A percentile compares a stretch with the other conserved stretches of the same genome.
Evolutionary conservation across 2,329 filamentous ascomycete genomes (phyloP).

Genomic region (Diplodia seriata): DNA sequence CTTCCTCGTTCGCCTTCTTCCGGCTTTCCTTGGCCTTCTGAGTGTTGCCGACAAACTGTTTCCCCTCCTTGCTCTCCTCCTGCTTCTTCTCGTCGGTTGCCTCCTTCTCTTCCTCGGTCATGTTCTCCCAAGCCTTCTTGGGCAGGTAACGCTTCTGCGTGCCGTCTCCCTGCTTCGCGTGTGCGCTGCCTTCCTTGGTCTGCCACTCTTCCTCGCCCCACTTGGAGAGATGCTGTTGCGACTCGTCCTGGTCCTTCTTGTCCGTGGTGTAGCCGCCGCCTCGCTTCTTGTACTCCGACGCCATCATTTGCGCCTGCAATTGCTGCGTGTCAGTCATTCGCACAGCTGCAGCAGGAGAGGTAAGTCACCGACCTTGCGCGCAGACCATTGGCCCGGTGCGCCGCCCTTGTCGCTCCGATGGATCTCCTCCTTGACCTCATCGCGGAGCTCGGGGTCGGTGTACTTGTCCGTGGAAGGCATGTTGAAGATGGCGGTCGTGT

Average conservation of each 20-base stretch:
- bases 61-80: constrained; percentile 49
- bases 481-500: neutral
- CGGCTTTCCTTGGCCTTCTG: constrained; percentile 50
- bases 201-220: constrained; percentile 60
- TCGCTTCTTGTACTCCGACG: constrained; percentile 56
- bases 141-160: constrained; percentile 55
- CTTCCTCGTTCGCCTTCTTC: constrained; percentile 47
- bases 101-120: constrained; percentile 55
- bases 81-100: constrained; percentile 51
- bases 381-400: constrained; percentile 58
- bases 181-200: constrained; percentile 55
- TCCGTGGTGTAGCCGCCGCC: constrained; percentile 56
- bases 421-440: constrained; percentile 57
- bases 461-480: constrained; percentile 59
- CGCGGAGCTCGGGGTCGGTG: constrained; percentile 54
- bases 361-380: constrained; percentile 49
- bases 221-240: constrained; percentile 53
- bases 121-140: constrained; percentile 58
- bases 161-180: constrained; percentile 54
- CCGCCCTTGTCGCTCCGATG: constrained; percentile 56
- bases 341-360: neutral
- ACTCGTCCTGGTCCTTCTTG: constrained; percentile 53
- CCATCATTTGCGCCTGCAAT: constrained; percentile 55
- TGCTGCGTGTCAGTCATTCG: neutral
- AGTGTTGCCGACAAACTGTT: constrained; percentile 55